A percentile compares a stretch with the other conserved stretches of the same genome.
Conservation (phyloP, 2,329 filamentous ascomycete species). For the Penicillium paneum region DNA sequence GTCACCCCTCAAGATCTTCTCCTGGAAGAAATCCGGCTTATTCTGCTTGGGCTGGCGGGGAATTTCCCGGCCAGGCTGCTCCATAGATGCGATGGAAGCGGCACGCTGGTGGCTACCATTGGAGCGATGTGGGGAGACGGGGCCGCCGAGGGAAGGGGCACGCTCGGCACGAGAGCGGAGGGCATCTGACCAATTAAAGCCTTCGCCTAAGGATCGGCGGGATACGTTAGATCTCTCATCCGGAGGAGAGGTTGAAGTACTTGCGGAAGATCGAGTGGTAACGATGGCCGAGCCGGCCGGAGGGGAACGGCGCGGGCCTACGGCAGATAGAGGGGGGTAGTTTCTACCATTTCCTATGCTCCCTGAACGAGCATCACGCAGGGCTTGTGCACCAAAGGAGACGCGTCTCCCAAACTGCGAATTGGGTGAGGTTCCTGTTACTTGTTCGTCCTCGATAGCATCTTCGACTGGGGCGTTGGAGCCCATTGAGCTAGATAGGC, state of each 20-base stretch:
- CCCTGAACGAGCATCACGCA: constrained; percentile 65
- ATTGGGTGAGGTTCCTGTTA: constrained; percentile 64
- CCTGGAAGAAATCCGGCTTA: constrained; percentile 92
- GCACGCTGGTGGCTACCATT: constrained; percentile 44
- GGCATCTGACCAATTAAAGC: constrained; percentile 97
- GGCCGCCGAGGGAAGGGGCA: constrained; percentile 49
- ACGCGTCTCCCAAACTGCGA: constrained; percentile 74
- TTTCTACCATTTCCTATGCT: constrained; percentile 62
- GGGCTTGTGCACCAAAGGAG: constrained; percentile 82
- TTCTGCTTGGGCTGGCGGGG: constrained; percentile 50
- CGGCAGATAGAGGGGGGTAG: constrained; percentile 38
- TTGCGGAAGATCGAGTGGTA: constrained; percentile 32
- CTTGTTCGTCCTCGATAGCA: constrained; percentile 63
- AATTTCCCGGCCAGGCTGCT: constrained; percentile 50
- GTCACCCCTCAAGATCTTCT: constrained; percentile 94
- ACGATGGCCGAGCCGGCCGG: constrained; percentile 23
- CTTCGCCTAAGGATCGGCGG: constrained; percentile 66
- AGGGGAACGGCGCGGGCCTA: constrained; percentile 25
- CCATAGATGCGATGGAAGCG: constrained; percentile 52
- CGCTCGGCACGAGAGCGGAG: constrained; percentile 88
- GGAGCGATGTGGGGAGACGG: constrained; percentile 41
- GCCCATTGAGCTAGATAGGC: constrained; percentile 61
- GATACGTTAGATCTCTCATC: constrained; percentile 45
- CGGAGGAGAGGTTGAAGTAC: constrained; percentile 35
- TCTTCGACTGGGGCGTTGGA: constrained; percentile 42